Base-by-base conservation (phyloP, 169 alveolate species). In the Theileria luwenshuni region DNA sequence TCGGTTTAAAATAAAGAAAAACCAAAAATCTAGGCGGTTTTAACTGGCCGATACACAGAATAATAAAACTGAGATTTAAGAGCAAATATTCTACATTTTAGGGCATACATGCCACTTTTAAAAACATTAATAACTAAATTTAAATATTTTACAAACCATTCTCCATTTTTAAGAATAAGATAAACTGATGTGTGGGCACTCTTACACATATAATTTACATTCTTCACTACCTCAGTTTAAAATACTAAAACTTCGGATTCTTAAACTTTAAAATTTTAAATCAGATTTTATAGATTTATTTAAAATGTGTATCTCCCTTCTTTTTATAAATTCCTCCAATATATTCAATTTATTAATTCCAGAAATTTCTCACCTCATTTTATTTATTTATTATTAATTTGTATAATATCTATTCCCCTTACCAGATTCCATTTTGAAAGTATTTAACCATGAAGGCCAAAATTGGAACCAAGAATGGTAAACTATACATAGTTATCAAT, bases 381-480 rank as follows among this genome's bases (percentile, higher is more conserved):
- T n/a, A n/a, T n/a, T n/a, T n/a, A n/a, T n/a, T n/a, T n/a, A n/a
- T n/a, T n/a, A n/a, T n/a, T n/a, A n/a, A n/a, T n/a, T n/a, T n/a
- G n/a, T n/a, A n/a, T n/a, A n/a, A n/a, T n/a, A n/a, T n/a, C n/a
- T n/a, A n/a, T n/a, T n/a, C n/a, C n/a, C n/a, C n/a, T n/a, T n/a
- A n/a, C n/a, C n/a, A n/a, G n/a, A n/a, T n/a, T n/a, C n/a, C n/a
- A n/a, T n/a, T n/a, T n/a, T n/a, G n/a, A n/a, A n/a, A n/a, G n/a
- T n/a, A n/a, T n/a, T n/a, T 2, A 49, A 8, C 19, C 51, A 49
- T 49, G 59, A 49, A 30, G 23, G 23, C 10, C 7, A 49, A 21
- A 21, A 30, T 49, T 49, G 59, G 59, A 6, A 49, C 59, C 59
- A 49, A 49, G 23, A 49, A 49, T 5, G 59, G 59, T 49, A 49